A percentile compares a stretch with the other conserved stretches of the same genome.
phyloP scores from a whole-genome alignment of 176 grass and related monocot species.

The Avena sativa region DNA sequence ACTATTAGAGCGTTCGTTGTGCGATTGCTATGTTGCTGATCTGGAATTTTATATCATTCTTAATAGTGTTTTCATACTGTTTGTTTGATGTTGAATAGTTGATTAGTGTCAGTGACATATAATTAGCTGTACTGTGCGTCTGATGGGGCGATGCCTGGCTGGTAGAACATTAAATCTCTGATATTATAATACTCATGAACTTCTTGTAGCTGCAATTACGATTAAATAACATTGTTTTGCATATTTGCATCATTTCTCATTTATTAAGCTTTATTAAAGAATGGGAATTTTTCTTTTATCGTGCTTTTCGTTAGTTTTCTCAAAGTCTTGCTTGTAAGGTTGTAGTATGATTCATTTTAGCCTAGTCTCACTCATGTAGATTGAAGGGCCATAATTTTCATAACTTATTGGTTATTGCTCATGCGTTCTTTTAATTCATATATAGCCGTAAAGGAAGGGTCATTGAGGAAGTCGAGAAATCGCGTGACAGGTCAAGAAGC shows the following conservation, averaged over 20 bases:
- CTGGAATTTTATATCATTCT: neutral
- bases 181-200: neutral
- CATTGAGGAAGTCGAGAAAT: constrained; percentile 58
- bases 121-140: neutral
- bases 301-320: neutral
- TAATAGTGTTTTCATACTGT: neutral
- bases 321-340: neutral
- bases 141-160: neutral
- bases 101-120: neutral
- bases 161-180: neutral
- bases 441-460: constrained; percentile 84
- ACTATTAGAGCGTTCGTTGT: neutral
- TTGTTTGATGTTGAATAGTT: neutral
- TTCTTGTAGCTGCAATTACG: neutral
- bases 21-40: neutral
- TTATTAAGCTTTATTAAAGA: neutral
- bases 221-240: neutral
- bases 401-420: neutral
- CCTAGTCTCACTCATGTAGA: neutral
- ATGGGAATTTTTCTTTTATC: neutral
- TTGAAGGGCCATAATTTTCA: neutral
- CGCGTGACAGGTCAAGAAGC: constrained; percentile 82
- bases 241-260: neutral
- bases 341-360: neutral
- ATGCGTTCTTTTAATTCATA: constrained; percentile 32